phyloP scores from a whole-genome alignment of 1,139 yeast species.

The Cylindricascospora bacillispora region DNA sequence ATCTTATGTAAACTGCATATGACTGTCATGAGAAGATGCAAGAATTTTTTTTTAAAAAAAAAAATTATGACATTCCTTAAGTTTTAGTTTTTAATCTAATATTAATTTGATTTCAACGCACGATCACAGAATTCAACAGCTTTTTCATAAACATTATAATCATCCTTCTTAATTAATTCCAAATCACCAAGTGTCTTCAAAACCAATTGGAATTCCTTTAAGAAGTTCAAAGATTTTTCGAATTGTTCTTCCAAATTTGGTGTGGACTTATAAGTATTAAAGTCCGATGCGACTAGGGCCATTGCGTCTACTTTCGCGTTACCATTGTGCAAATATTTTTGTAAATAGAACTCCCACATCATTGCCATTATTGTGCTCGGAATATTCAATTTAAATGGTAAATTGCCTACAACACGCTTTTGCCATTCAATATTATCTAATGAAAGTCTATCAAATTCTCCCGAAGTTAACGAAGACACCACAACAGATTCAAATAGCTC shows the following conservation, averaged over 20 bases:
- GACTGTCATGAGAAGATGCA: too few species aligned
- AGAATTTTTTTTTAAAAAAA: too few species aligned
- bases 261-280: slow-evolving; percentile 19
- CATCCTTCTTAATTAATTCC: slow-evolving; percentile 8
- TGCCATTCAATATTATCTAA: slow-evolving; percentile 41
- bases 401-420: slow-evolving; percentile 34
- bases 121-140: slow-evolving; percentile 6
- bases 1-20: too few species aligned
- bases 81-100: too few species aligned
- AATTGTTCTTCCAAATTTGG: slow-evolving; percentile 22
- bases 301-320: slow-evolving; percentile 22
- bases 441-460: slow-evolving; percentile 33
- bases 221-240: slow-evolving; percentile 11
- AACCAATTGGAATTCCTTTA: slow-evolving; percentile 11
- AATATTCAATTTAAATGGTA: slow-evolving; percentile 42
- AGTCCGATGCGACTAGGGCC: slow-evolving; percentile 18
- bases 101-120: too few species aligned
- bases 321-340: slow-evolving; percentile 23
- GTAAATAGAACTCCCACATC: slow-evolving; percentile 26
- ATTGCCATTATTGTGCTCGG: slow-evolving; percentile 26
- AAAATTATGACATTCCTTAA: too few species aligned
- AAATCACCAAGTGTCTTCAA: slow-evolving; percentile 9
- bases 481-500: slow-evolving; percentile 44
- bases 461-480: slow-evolving; percentile 42
- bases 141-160: background rate